Base-by-base conservation (phyloP, 352 stramenopile species). In the Phytophthora quininea region DNA sequence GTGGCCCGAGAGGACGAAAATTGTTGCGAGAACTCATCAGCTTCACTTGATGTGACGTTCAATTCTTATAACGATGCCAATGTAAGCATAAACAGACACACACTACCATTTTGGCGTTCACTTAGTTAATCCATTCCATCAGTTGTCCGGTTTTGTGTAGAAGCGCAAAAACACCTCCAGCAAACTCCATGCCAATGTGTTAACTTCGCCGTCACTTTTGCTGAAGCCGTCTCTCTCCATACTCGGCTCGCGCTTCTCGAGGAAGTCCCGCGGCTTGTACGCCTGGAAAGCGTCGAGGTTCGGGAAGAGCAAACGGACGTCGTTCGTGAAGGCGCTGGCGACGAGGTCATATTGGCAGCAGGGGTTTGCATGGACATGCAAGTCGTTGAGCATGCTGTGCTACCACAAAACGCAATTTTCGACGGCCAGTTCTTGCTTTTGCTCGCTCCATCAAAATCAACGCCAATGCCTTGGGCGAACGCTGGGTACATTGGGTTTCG, bases 1-100 rank as follows among this genome's bases (percentile, higher is more conserved):
- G 94, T 99, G 40, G 97, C 97, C 64, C 98, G 98, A 58, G 95
- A 99, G 65, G 97, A 99, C 66, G 88, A 96, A 56, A 90, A 58
- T 49, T 90, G 35, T 65, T 97, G 60, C 77, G 82, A 15, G 82
- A 90, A 53, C 69, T 91, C 51, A 68, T 91, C 35, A 90, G 74
- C 57, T 88, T 89, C 31, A 89, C 82, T 40, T 91, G 81, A 71
- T 30, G 35, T 40, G 6, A 11, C 35, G 19, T 40, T 40, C 35
- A 40, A 40, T 40, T 11, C 35, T 24, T 24, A 24, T 24, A 24
- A 24, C 19, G 19, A 24, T 24, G 19, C 19, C 19, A 24, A 24
- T 0, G 19, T 24, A 24, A 24, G 19, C 19, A 24, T 24, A 24
- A 24, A 24, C 19, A 24, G 19, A 24, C 19, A 24, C 19, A 24